A percentile compares a stretch with the other conserved stretches of the same genome.
These are phyloP conservation scores for Sphagnum fallax DNA, from an alignment of 228 moss, liverwort and hornwort species.

Conservation along the genomic window DNA sequence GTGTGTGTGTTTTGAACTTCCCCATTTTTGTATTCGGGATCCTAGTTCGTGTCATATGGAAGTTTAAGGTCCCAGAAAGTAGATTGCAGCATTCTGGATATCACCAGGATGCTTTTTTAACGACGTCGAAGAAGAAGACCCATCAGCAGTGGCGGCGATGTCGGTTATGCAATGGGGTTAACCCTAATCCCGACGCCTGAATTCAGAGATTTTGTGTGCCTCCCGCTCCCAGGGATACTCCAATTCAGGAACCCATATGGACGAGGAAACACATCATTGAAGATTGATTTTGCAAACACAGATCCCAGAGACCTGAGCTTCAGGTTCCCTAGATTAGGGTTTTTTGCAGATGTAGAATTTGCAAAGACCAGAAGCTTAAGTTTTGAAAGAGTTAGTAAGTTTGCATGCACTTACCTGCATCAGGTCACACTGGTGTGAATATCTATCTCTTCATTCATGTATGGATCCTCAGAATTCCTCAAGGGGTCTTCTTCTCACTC, in stretches of 20 bases:
- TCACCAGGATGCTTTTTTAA: neutral
- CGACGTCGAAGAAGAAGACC: neutral
- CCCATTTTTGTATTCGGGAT: neutral
- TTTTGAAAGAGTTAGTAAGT: neutral
- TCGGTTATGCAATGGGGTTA: too few species aligned
- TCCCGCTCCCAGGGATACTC: too few species aligned
- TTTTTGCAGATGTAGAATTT: neutral
- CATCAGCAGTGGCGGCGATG: too few species aligned
- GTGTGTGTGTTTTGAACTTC: neutral
- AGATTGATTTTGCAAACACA: neutral
- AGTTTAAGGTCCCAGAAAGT: neutral
- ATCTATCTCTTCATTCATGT: too few species aligned
- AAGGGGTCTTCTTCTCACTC: too few species aligned
- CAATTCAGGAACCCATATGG: too few species aligned
- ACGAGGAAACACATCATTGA: neutral
- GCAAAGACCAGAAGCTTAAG: neutral
- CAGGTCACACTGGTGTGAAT: too few species aligned
- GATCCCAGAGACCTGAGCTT: neutral
- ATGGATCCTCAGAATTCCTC: too few species aligned
- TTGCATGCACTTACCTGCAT: neutral
- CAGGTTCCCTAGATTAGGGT: neutral
- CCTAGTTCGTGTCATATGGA: neutral
- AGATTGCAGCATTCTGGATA: neutral
- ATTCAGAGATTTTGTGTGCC: too few species aligned
- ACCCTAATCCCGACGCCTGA: too few species aligned